Conservation (phyloP, 306 rosid genomes). For the Comarum palustre region DNA sequence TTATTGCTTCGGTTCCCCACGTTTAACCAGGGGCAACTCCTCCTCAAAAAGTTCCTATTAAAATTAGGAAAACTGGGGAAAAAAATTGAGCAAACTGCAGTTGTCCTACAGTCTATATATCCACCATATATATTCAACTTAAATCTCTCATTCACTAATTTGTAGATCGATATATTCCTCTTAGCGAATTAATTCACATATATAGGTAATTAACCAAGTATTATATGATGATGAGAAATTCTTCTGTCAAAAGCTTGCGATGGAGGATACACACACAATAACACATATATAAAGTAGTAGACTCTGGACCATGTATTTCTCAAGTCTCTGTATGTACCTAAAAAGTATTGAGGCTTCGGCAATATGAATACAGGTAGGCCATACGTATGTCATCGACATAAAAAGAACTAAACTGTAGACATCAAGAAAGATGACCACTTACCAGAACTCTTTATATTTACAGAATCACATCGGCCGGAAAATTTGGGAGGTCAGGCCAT, state of each 20-base stretch:
- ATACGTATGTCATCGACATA: conserved; percentile 31
- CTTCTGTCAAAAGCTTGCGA: background rate
- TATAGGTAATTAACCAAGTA: background rate
- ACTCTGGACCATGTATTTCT: conserved; percentile 18
- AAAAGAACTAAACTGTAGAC: conserved; percentile 5
- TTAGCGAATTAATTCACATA: background rate
- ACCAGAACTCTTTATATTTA: conserved; percentile 1
- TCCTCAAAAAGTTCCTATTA: conserved; percentile 20
- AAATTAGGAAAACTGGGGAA: conserved; percentile 4
- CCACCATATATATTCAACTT: background rate
- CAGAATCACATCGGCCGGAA: background rate
- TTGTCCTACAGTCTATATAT: conserved; percentile 6
- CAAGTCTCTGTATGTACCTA: conserved; percentile 12
- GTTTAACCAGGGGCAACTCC: conserved; percentile 39
- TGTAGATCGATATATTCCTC: background rate
- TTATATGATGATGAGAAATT: background rate
- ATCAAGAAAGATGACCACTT: conserved; percentile 4
- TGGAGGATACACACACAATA: background rate
- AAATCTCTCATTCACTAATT: background rate
- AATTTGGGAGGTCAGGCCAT: background rate
- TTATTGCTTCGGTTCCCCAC: conserved; percentile 75
- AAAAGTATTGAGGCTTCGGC: conserved; percentile 40
- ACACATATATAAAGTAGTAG: background rate
- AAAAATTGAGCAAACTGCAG: conserved; percentile 11
- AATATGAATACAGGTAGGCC: conserved; percentile 36